These are phyloP conservation scores for Penicillium lividum DNA, from an alignment of 495 filamentous ascomycete genomes.

Conservation along the genomic window DNA sequence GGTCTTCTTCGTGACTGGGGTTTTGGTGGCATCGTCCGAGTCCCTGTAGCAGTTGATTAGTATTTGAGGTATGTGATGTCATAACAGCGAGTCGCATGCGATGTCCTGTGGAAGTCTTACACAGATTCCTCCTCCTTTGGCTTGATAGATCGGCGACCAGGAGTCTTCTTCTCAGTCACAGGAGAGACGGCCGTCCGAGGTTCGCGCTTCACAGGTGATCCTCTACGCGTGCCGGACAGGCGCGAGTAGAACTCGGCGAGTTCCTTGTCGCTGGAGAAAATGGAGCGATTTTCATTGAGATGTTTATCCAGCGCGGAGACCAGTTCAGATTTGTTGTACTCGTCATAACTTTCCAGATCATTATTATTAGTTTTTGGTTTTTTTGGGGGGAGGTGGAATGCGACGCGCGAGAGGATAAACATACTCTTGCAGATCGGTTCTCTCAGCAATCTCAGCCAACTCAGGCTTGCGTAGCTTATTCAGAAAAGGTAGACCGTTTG, in stretches of 20 bases:
- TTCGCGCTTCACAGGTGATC: constrained; percentile 78
- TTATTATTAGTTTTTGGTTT: constrained; percentile 17
- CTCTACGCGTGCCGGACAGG: constrained; percentile 45
- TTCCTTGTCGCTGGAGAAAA: constrained; percentile 59
- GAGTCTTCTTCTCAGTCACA: constrained; percentile 33
- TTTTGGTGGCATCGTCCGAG: constrained; percentile 12
- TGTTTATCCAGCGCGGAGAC: constrained; percentile 73
- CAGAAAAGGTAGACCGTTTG: constrained; percentile 66
- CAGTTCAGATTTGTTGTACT: constrained; percentile 78
- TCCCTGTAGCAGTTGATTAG: constrained; percentile 16
- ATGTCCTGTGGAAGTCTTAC: constrained; percentile 35
- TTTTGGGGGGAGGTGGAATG: background rate
- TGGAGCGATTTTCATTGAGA: constrained; percentile 63
- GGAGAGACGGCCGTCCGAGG: constrained; percentile 31
- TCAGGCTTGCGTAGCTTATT: constrained; percentile 82
- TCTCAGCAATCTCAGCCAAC: constrained; percentile 70
- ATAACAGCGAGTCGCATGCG: constrained; percentile 3
- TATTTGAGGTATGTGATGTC: background rate
- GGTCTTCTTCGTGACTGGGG: constrained; percentile 4
- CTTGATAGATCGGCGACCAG: constrained; percentile 37
- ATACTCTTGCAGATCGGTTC: constrained; percentile 73
- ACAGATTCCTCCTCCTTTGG: constrained; percentile 41
- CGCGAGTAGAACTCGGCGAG: constrained; percentile 79
- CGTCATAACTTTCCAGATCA: constrained; percentile 57
- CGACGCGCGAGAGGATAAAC: constrained; percentile 27